These are phyloP conservation scores for Solanum appendiculatum DNA, from an alignment of 257 asterid species.

Conservation along the genomic window DNA sequence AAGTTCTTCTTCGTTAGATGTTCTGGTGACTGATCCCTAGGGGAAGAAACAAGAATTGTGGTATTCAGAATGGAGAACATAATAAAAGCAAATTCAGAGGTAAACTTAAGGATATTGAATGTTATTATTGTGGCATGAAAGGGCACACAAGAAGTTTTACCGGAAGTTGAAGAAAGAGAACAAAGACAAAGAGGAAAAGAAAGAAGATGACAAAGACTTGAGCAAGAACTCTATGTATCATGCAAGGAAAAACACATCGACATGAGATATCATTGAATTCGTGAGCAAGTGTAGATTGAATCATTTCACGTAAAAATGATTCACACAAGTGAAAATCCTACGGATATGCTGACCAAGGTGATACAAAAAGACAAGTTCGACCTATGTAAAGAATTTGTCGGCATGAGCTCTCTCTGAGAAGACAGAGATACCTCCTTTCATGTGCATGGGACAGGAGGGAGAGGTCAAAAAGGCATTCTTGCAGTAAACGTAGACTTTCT, in stretches of 20 bases:
- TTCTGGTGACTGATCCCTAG: not conserved
- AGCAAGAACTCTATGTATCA: not conserved
- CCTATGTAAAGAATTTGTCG: not conserved
- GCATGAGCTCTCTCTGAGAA: not conserved
- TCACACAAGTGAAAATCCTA: not conserved
- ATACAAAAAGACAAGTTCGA: not conserved
- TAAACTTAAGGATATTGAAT: not conserved
- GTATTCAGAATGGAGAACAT: not conserved
- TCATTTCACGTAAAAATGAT: not conserved
- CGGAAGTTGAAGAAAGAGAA: not conserved
- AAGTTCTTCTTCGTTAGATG: not conserved
- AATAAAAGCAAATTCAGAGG: not conserved
- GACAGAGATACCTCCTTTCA: not conserved
- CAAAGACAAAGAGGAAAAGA: not conserved
- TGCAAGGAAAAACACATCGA: not conserved
- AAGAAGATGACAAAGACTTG: not conserved
- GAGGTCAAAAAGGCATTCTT: not conserved
- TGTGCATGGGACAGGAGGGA: not conserved
- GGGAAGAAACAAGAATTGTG: not conserved
- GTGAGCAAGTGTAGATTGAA: not conserved
- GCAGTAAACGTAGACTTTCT: not conserved
- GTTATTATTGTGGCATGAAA: not conserved
- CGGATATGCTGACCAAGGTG: too few relatives aligned
- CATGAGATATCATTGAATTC: not conserved
- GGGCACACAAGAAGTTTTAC: not conserved